Conservation (phyloP, 495 filamentous ascomycete genomes). For the Parmelia sp. region DNA sequence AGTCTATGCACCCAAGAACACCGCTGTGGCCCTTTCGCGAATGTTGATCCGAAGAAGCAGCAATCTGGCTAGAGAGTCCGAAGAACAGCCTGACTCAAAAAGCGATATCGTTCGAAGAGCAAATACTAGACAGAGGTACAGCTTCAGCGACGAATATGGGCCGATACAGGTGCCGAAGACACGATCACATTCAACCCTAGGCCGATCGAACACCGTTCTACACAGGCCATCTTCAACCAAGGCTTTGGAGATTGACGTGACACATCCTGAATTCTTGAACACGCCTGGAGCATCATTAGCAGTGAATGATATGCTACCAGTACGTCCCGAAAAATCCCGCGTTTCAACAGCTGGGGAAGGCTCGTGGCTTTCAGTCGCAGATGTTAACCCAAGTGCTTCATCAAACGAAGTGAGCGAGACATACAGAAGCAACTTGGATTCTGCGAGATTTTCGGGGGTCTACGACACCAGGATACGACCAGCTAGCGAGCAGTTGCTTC, state of each 20-base stretch:
- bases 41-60: conserved; percentile 20
- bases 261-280: conserved; percentile 3
- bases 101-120: not conserved
- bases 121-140: conserved; percentile 15
- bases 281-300: conserved; percentile 5
- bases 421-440: not conserved
- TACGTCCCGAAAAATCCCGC: not conserved
- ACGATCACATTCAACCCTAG: conserved; percentile 10
- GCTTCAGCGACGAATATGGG: conserved; percentile 17
- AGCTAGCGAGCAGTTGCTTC: conserved; percentile 17
- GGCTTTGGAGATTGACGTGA: not conserved
- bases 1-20: conserved; percentile 7
- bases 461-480: conserved; percentile 14
- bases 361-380: not conserved
- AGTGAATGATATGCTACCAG: conserved; percentile 6
- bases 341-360: conserved; percentile 8
- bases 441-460: not conserved
- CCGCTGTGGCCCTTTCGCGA: conserved; percentile 12
- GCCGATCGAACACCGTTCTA: conserved; percentile 13
- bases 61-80: conserved; percentile 10
- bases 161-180: conserved; percentile 8
- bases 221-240: conserved; percentile 8
- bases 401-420: not conserved
- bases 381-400: not conserved
- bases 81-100: conserved; percentile 1